Base-by-base conservation (phyloP, 2,329 filamentous ascomycete species). In the Arachnopeziza araneosa region DNA sequence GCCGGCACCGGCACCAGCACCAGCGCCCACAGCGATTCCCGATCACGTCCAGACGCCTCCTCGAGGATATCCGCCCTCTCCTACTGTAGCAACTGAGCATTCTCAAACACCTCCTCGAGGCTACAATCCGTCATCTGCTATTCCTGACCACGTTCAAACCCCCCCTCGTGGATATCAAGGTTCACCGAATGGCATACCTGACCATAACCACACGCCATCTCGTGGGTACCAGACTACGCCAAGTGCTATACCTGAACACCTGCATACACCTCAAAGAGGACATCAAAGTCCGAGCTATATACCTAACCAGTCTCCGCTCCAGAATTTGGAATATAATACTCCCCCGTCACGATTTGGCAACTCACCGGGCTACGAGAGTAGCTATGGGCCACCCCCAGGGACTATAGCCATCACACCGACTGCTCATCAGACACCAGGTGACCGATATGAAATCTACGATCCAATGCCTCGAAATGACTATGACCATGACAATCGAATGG, bases 231-330 rank as follows among this genome's bases (percentile, higher is more conserved):
- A 60, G 50, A 54, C 56, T 73, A 9, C 36, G 10, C 36, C 36
- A 4, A 7, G n/a, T 48, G 60, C 74, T 8, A 69, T 75, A 52
- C 72, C 74, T 22, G 79, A 82, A 50, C 76, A 77, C 54, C 67
- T 74, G 12, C 78, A 79, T 60, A 78, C 78, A 8, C 78, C 80
- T 7, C 75, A 79, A 30, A 77, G 82, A 59, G 70, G 75, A 12
- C 79, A 81, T 52, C 76, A 77, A 8, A 79, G 75, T 30, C 67
- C 77, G 22, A 70, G 70, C 3, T 79, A 77, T 63, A 70, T 80
- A n/a, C 73, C 80, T 8, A 79, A 71, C 21, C 81, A 84, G 61
- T 79, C 82, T n/a, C 80, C 81, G 21, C 68, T 82, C 26, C 82
- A 84, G 66, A 73, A 74, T 54, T 68, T 79, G 12, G 83, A 86